Conservation (phyloP, 129 eudicot species). For the Calendula officinalis region DNA sequence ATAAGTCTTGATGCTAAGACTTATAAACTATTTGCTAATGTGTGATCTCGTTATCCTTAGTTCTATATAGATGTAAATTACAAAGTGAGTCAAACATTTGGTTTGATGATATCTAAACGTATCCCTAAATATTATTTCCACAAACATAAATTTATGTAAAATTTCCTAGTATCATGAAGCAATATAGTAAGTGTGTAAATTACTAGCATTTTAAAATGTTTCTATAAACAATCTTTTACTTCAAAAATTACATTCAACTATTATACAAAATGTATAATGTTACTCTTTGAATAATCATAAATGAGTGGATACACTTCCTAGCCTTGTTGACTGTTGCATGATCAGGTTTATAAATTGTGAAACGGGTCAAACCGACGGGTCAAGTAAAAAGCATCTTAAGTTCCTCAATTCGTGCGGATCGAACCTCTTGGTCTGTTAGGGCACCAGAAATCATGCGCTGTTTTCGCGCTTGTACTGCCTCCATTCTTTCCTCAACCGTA, state of each 20-base stretch:
- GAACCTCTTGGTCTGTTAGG: conserved; percentile 94
- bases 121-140: too few relatives aligned
- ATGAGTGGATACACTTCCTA: neutral
- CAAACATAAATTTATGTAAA: too few relatives aligned
- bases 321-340: neutral
- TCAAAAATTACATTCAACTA: conserved; percentile 4
- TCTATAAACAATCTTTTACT: conserved; percentile 9
- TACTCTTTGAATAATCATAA: neutral
- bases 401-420: conserved; percentile 84
- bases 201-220: too few relatives aligned
- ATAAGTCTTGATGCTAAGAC: conserved; percentile 84
- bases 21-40: conserved; percentile 73
- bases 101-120: too few relatives aligned
- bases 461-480: conserved; percentile 95
- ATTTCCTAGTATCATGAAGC: too few relatives aligned
- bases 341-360: neutral
- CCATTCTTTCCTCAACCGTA: conserved; percentile 97
- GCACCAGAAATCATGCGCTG: conserved; percentile 97
- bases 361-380: conserved; percentile 10
- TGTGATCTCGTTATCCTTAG: conserved; percentile 35
- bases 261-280: neutral
- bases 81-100: too few relatives aligned
- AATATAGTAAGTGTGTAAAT: too few relatives aligned
- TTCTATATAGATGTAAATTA: too few relatives aligned
- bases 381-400: conserved; percentile 94